Evolutionary conservation across 2,329 filamentous ascomycete species (phyloP).

Genomic region (Colletotrichum sp.): DNA sequence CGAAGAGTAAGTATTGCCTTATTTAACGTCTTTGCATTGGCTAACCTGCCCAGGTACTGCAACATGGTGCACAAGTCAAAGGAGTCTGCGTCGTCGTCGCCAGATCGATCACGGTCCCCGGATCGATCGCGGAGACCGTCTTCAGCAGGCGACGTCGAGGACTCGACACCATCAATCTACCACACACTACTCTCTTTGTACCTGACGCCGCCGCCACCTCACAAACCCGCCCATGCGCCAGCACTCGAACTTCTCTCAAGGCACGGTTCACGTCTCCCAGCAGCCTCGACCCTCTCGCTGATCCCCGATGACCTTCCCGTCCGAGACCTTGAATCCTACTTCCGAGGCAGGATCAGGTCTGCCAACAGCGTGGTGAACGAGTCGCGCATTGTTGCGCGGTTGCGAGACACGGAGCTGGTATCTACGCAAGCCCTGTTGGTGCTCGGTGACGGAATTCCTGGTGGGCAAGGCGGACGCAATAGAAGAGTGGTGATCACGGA

Average conservation of each 20-base stretch:
- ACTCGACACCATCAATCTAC: conserved; percentile 80
- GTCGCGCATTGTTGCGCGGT: conserved; percentile 75
- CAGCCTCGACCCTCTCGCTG: conserved; percentile 82
- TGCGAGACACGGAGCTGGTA: conserved; percentile 82
- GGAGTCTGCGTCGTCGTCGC: conserved; percentile 45
- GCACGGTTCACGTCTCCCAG: conserved; percentile 90
- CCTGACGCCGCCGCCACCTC: conserved; percentile 76
- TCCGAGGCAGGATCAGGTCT: conserved; percentile 85
- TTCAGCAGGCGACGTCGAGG: conserved; percentile 43
- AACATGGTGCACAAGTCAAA: conserved; percentile 78
- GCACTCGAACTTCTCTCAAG: conserved; percentile 88
- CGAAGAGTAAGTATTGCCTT: conserved; percentile 73
- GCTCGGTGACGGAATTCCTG: conserved; percentile 69
- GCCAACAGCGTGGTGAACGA: conserved; percentile 85
- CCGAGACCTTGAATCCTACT: conserved; percentile 84
- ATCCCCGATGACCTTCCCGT: conserved; percentile 84
- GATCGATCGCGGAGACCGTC: conserved; percentile 34
- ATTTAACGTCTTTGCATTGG: background rate
- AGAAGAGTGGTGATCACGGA: conserved; percentile 82
- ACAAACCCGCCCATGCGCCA: conserved; percentile 75
- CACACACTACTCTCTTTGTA: conserved; percentile 91
- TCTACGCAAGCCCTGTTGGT: conserved; percentile 75
- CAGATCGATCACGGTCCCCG: conserved; percentile 15
- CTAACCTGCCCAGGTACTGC: conserved; percentile 70
- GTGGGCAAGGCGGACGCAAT: conserved; percentile 59